These are phyloP conservation scores for Gloeophyllum trabeum DNA, from an alignment of 768 basidiomycete species.

Conservation along the genomic window DNA sequence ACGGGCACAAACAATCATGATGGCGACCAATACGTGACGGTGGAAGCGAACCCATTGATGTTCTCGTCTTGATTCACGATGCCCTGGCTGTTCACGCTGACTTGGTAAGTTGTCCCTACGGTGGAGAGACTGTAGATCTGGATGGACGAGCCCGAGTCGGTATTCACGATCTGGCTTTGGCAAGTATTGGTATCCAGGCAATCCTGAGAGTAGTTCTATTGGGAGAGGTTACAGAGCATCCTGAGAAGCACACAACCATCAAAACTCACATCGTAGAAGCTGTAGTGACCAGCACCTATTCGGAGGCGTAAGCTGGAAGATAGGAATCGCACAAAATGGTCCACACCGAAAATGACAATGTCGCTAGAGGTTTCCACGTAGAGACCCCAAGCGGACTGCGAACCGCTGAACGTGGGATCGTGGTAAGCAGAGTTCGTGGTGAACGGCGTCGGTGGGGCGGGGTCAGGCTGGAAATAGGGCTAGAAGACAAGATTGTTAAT, in stretches of 20 bases:
- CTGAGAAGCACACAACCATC: background rate
- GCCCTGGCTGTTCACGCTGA: slow-evolving; percentile 38
- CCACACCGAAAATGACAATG: slow-evolving; percentile 61
- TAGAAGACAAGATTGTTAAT: slow-evolving; percentile 12
- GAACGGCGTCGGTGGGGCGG: slow-evolving; percentile 48
- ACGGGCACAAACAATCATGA: background rate
- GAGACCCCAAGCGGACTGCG: slow-evolving; percentile 44
- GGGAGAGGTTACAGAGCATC: background rate
- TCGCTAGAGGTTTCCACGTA: slow-evolving; percentile 37
- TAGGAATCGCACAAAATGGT: slow-evolving; percentile 7
- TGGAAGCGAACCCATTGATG: slow-evolving; percentile 41
- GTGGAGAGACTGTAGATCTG: slow-evolving; percentile 50
- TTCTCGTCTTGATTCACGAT: slow-evolving; percentile 39
- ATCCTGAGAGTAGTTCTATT: slow-evolving; percentile 38
- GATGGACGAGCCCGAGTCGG: slow-evolving; percentile 37
- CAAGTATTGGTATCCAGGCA: slow-evolving; percentile 38
- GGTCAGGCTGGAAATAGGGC: slow-evolving; percentile 62
- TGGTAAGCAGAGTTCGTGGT: slow-evolving; percentile 26
- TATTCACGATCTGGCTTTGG: slow-evolving; percentile 44
- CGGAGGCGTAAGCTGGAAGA: background rate
- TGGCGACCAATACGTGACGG: slow-evolving; percentile 15
- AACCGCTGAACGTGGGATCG: slow-evolving; percentile 39
- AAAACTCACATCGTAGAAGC: slow-evolving; percentile 44
- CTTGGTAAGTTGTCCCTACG: slow-evolving; percentile 38
- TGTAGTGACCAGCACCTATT: slow-evolving; percentile 53